Evolutionary conservation across 306 rosid species (phyloP), one percentile per base, ranked within the genome.

Genomic region (Vachellia collinsii): DNA sequence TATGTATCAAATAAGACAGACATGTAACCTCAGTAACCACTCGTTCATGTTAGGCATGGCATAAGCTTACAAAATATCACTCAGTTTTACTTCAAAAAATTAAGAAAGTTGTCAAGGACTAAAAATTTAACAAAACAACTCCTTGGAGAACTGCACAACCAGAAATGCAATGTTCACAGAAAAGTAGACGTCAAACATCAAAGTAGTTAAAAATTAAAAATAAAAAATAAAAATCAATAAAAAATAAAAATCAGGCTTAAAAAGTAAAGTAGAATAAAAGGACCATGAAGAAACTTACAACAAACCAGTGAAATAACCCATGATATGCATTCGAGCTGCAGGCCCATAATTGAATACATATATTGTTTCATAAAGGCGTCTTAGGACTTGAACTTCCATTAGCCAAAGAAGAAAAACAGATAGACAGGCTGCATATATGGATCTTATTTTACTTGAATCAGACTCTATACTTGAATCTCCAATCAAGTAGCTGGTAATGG

Each of bases 291-390:
- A 59, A 82, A 85, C 97, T 93, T 85, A 95, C 99, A 88, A 91
- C 65, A 89, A 64, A 80, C 99, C 99, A 34, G 95, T 79, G 19
- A 95, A 87, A 86, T 95, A 93, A 37, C 98, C 98, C 43, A 93
- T 3, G 80, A 90, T 66, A 81, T 94, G 97, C 99, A 93, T 94
- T 71, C 91, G 87, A 82, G 97, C 97, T 19, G 90, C 87, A 37
- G 91, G 90, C 78, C 99, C 88, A 62, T 93, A 93, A 46, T 88
- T 86, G 87, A 93, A 94, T 23, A 91, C 92, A 36, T 84, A 85
- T 43, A 88, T 83, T 7, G 89, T 84, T 82, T 94, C 97, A 80
- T 77, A 85, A 46, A 94, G 89, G 59, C 95, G 97, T 78, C 97
- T 82, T 51, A 88, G 75, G 59, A 91, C 95, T 36, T 94, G 99